Percentiles rank a stretch among this genome's conserved stretches.
Conservation (phyloP, 306 rosid genomes). For the Begonia peltatifolia region DNA sequence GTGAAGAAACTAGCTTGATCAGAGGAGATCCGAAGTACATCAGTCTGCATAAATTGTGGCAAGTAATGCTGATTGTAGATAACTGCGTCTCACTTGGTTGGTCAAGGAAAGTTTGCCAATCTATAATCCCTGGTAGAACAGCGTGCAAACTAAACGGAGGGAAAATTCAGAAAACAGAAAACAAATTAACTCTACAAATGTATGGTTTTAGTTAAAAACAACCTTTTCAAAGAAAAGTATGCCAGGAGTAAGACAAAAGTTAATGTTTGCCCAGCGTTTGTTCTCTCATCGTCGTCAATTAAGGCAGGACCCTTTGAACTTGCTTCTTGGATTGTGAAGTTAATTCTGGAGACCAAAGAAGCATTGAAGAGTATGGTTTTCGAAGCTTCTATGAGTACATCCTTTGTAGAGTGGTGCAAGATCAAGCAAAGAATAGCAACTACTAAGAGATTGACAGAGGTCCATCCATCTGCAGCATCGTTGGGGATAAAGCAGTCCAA, state of each 20-base stretch:
- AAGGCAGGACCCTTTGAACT: constrained; percentile 71
- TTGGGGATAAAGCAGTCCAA: constrained; percentile 30
- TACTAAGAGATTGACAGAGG: constrained; percentile 37
- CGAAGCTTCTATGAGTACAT: constrained; percentile 54
- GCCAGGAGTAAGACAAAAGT: constrained; percentile 45
- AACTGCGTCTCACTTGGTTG: constrained; percentile 30
- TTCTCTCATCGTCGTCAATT: constrained; percentile 51
- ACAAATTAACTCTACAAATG: constrained; percentile 8
- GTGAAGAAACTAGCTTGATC: constrained; percentile 57
- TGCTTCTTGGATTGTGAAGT: constrained; percentile 35
- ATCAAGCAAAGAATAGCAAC: constrained; percentile 55
- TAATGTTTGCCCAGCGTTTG: constrained; percentile 39
- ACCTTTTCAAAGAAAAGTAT: constrained; percentile 65
- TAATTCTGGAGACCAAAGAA: constrained; percentile 30
- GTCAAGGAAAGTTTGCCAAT: constrained; percentile 60
- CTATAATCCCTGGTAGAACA: constrained; percentile 44
- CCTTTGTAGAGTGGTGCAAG: constrained; percentile 52
- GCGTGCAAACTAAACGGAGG: constrained; percentile 41
- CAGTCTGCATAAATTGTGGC: constrained; percentile 79
- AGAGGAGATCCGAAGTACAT: constrained; percentile 64
- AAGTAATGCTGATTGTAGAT: constrained; percentile 43
- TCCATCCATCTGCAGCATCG: constrained; percentile 27
- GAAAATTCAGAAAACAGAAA: not conserved
- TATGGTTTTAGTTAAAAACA: constrained; percentile 4
- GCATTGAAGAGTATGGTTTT: constrained; percentile 53